Base-by-base conservation (phyloP, 176 grass and related monocot species). In the Elymus sibiricus region DNA sequence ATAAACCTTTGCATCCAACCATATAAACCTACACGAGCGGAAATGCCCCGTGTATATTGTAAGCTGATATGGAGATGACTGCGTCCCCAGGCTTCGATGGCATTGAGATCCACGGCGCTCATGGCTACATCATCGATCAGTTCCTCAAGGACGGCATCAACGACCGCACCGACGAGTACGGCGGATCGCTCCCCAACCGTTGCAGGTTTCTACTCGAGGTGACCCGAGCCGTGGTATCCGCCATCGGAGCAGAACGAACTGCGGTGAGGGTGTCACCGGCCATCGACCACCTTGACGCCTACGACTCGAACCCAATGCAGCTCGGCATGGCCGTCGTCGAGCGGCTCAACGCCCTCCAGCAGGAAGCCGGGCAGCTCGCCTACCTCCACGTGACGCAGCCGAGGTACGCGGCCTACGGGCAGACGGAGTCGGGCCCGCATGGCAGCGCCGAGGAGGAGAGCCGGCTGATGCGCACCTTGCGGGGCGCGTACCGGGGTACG, bases 101-200 rank as follows among this genome's bases (percentile, higher is more conserved):
- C 87, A 90, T 99, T 14, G 94, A 99, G 87, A 94, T 99, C 76
- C 97, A 99, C 11, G 94, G 94, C 0, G 97, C 97, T 21, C 94
- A 99, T 72, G 97, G 97, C 64, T 96, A 96, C 65, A 83, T 99
- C 27, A 92, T 96, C 19, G 97, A 99, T 49, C 97, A 99, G 64
- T 99, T 99, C 31, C 94, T 99, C 62, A 99, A 99, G 60, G 94
- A 94, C 9, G 94, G 94, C 74, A 96, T 99, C 80, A 99, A 99
- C 43, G 94, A 99, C 44, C 84, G 97, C 2, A 92, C 85, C 0
- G 97, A 99, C 15, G 78, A 84, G 15, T 99, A 99, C 2, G 97
- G 97, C 2, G 97, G 97, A 29, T 95, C 97, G 1, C 84, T 98
- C 66, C 5, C 77, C 32, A 98, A 98, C 62, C 97, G 97, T 35